These are phyloP conservation scores for Corylus heterophylla DNA, from an alignment of 306 rosid genomes.

Conservation along the genomic window DNA sequence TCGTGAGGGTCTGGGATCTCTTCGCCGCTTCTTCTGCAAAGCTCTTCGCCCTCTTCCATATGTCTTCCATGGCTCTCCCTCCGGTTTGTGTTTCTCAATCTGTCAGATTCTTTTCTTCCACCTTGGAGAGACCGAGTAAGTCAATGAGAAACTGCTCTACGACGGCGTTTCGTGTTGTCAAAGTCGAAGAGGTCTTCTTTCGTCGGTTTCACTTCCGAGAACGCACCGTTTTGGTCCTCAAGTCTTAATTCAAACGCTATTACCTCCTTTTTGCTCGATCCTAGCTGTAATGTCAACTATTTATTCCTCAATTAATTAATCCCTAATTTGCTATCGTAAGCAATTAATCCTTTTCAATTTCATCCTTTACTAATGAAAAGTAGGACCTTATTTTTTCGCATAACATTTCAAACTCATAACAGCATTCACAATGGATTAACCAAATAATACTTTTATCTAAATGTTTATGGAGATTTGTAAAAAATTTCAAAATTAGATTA, in stretches of 20 bases:
- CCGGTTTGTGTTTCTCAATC: neutral
- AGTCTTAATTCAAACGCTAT: too few species aligned
- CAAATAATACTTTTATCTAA: too few species aligned
- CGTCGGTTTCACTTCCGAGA: neutral
- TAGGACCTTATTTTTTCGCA: neutral
- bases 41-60: constrained; percentile 83
- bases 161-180: neutral
- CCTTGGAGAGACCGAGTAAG: neutral
- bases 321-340: neutral
- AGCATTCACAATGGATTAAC: too few species aligned
- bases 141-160: neutral
- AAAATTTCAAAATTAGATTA: too few species aligned
- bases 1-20: constrained; percentile 62
- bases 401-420: too few species aligned
- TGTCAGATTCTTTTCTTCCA: neutral
- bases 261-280: too few species aligned
- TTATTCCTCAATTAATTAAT: neutral
- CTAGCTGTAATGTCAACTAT: neutral
- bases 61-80: constrained; percentile 63
- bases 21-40: constrained; percentile 97
- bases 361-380: neutral
- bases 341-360: neutral
- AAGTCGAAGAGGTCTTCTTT: neutral
- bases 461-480: too few species aligned
- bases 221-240: neutral